A percentile compares a stretch with the other conserved stretches of the same genome.
These are phyloP conservation scores for Ustilago trichophora DNA, from an alignment of 1,284 basidiomycete genomes.

Conservation along the genomic window DNA sequence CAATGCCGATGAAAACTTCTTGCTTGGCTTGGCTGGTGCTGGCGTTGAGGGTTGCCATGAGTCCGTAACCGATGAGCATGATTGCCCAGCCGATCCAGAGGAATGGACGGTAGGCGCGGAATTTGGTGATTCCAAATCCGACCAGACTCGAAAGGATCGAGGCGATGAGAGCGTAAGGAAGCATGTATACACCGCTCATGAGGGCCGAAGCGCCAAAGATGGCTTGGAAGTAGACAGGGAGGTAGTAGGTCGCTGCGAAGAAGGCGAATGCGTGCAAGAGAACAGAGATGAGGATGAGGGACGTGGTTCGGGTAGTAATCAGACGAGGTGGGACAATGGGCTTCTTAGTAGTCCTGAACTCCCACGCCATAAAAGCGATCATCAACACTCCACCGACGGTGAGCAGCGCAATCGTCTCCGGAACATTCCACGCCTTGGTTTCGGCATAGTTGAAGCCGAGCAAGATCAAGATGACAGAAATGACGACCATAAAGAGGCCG, in stretches of 20 bases:
- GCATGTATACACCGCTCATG: conserved; percentile 77
- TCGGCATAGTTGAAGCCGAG: conserved; percentile 84
- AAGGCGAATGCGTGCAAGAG: conserved; percentile 78
- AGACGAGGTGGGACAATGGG: conserved; percentile 83
- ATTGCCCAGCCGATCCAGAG: conserved; percentile 71
- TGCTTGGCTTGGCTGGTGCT: conserved; percentile 28
- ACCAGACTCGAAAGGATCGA: conserved; percentile 72
- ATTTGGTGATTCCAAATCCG: conserved; percentile 74
- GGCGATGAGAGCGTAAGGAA: conserved; percentile 77
- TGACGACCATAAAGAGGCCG: conserved; percentile 77
- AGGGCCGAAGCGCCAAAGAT: conserved; percentile 79
- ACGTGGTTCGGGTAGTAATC: conserved; percentile 81
- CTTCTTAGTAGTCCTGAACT: conserved; percentile 74
- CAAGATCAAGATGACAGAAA: conserved; percentile 78
- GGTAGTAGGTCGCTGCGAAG: conserved; percentile 68
- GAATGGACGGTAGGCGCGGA: conserved; percentile 74
- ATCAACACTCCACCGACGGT: conserved; percentile 75
- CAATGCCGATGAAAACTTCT: conserved; percentile 48
- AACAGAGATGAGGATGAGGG: conserved; percentile 73
- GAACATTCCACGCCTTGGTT: conserved; percentile 67
- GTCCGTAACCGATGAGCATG: conserved; percentile 47
- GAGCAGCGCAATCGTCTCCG: conserved; percentile 78
- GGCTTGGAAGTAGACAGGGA: conserved; percentile 76
- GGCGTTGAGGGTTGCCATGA: conserved; percentile 51
- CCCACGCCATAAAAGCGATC: conserved; percentile 73